Percentiles rank a stretch among this genome's conserved stretches.
phyloP scores from a whole-genome alignment of 805 yeast species.

The Candida ipomoeae region DNA sequence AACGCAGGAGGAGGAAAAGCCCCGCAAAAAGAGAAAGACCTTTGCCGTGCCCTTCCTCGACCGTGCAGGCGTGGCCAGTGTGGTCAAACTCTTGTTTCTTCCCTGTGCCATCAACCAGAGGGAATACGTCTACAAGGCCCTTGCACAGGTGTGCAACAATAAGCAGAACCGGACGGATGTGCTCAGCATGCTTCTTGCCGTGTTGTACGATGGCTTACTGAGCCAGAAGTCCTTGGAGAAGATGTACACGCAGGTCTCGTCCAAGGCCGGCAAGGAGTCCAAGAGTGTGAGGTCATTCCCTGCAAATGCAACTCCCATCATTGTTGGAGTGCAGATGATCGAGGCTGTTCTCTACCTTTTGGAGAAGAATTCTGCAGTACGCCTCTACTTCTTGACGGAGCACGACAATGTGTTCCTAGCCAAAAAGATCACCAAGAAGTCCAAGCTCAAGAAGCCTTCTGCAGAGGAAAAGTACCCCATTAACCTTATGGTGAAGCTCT shows the following conservation, averaged over 20 bases:
- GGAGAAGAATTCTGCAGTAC: constrained; percentile 60
- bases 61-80: constrained; percentile 66
- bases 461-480: constrained; percentile 60
- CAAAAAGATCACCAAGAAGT: constrained; percentile 31
- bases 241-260: constrained; percentile 54
- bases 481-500: constrained; percentile 57
- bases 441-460: constrained; percentile 28
- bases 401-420: constrained; percentile 49
- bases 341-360: constrained; percentile 70
- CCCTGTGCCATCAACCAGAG: constrained; percentile 64
- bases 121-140: constrained; percentile 59
- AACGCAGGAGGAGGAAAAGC: neutral
- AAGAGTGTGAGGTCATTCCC: constrained; percentile 34
- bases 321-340: constrained; percentile 71
- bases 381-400: constrained; percentile 74
- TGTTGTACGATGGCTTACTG: constrained; percentile 70
- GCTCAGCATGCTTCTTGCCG: constrained; percentile 59
- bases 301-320: constrained; percentile 58
- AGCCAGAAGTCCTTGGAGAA: constrained; percentile 59
- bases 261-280: constrained; percentile 35
- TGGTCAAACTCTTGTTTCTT: constrained; percentile 65
- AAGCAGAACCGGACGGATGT: constrained; percentile 77
- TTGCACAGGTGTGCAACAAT: constrained; percentile 65
- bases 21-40: constrained; percentile 6
- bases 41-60: constrained; percentile 62